These are phyloP conservation scores for Circinella minor DNA, from an alignment of 371 early-diverging fungal genomes.

Conservation along the genomic window DNA sequence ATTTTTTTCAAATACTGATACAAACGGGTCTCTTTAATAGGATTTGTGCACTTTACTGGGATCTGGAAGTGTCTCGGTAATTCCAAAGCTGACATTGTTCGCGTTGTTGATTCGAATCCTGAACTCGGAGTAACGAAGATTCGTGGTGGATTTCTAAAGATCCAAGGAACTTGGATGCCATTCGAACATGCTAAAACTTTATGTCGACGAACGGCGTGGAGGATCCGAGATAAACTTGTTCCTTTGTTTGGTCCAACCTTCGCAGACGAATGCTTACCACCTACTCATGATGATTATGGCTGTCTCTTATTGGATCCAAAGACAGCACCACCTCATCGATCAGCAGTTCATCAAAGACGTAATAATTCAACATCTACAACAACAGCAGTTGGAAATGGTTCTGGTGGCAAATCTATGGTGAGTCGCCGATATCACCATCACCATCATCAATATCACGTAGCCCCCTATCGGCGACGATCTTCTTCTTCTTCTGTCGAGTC, in stretches of 20 bases:
- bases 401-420: background rate
- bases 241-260: constrained; percentile 68
- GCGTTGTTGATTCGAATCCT: constrained; percentile 69
- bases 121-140: constrained; percentile 66
- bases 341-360: constrained; percentile 10
- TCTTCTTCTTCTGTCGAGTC: constrained; percentile 4
- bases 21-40: background rate
- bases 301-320: constrained; percentile 46
- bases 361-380: background rate
- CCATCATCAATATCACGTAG: constrained; percentile 6
- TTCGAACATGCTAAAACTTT: constrained; percentile 60
- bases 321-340: constrained; percentile 18
- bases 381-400: background rate
- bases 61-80: constrained; percentile 77
- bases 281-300: constrained; percentile 55
- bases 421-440: constrained; percentile 10
- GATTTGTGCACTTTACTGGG: constrained; percentile 75
- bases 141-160: constrained; percentile 72
- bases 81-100: constrained; percentile 71
- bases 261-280: constrained; percentile 54
- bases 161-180: constrained; percentile 80
- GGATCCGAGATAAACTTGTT: constrained; percentile 62
- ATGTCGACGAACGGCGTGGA: constrained; percentile 61
- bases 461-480: constrained; percentile 7
- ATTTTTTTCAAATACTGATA: background rate